Base-by-base conservation (phyloP, 192 early-diverging fungal genomes). In the Rhizoclosmatium sp. region DNA sequence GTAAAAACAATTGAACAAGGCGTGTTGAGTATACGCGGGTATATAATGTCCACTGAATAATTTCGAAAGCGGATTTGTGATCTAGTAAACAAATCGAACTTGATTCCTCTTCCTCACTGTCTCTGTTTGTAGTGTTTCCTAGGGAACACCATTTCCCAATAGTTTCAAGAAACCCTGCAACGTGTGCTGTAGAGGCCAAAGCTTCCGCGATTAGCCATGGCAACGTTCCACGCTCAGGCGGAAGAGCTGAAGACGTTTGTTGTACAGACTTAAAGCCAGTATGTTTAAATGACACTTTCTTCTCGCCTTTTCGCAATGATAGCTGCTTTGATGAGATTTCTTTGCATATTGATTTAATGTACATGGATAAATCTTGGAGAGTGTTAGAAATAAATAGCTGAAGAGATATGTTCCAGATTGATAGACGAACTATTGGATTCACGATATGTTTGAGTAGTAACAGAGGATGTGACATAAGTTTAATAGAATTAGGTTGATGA, bases 391-490 rank as follows among this genome's bases (percentile, higher is more conserved):
- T 51, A 58, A 71, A 71, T 58, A 10, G 31, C 23, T 58, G 70
- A 39, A 71, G 16, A 14, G 39, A 23, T 59, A n/a, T 16, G 10
- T 75, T 9, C 72, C 72, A 75, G 3, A 75, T 59, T 9, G 47
- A 42, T 0, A 45, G 59, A 5, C 47, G 58, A 47, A 75, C 7
- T 10, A 75, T 64, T 40, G 72, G 72, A 46, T 75, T 75, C 2
- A 75, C 45, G 45, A 75, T 75, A 23, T 75, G 72, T 47, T 75
- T 75, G 16, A 75, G 56, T 3, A 75, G 72, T 21, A 64, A n/a
- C 39, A 75, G 56, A 4, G 72, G 72, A 75, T 75, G 72, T 39
- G 72, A 40, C 56, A 75, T 42, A 3, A 75, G 39, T 40, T 64
- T 41, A 19, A 75, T 47, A 4, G 7, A n/a, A 31, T 7, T 42